Evolutionary conservation across 257 asterid species (phyloP), one percentile per base, ranked within the genome.

Genomic region (Penstemon newberryi): DNA sequence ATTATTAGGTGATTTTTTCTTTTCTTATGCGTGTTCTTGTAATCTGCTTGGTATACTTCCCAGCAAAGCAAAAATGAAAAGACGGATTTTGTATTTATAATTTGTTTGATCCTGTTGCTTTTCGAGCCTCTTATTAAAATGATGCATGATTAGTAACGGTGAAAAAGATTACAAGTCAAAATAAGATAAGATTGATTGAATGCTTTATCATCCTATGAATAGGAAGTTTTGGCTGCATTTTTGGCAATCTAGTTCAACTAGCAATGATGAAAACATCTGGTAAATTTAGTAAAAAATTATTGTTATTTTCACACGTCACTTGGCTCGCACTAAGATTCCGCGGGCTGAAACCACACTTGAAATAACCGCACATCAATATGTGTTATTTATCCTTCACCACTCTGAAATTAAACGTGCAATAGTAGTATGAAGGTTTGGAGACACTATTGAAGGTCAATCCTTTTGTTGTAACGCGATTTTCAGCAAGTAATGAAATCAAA

Each of bases 181-280:
- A 39, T 12, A 62, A 67, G 51, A 7, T 62, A 13, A 41, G 12
- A 55, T 25, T 43, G 46, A 61, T 38, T 68, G 38, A 68, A 61
- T 62, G 39, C 39, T 38, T 56, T 49, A 42, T 67, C 50, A 44
- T 51, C 38, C 3, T 45, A 38, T 60, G 37, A 0, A 4, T 37
- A 37, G 47, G 70, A 56, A 56, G 46, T 70, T 52, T 10, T 49
- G 42, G 57, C 63, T 43, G 63, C 63, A 57, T 66, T 58, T 49
- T n/a, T 7, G 43, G 51, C 44, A 45, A 13, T 15, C 7, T 8
- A 9, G 40, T 18, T 37, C 18, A 36, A 40, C 55, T 56, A 43
- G 64, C 46, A 40, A 12, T 65, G 54, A 19, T 40, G 60, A 49
- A 52, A 51, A 70, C 45, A 18, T 70, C 38, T 9, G 41, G 40